Conservation (phyloP, 228 moss, liverwort and hornwort genomes). For the Sphagnum fallax region DNA sequence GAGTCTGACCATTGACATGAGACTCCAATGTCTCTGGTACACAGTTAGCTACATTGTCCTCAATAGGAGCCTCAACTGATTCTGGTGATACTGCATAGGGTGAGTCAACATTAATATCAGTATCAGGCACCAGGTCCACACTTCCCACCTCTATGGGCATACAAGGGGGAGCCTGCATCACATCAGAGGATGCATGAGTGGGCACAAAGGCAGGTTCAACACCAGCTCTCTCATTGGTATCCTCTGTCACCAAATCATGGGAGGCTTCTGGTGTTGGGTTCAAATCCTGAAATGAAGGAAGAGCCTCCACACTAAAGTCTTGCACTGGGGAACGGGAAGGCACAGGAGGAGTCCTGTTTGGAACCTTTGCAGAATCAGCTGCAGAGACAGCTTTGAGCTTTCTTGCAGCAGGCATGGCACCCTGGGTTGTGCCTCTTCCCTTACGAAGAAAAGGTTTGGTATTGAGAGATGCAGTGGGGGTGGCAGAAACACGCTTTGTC, state of each 20-base stretch:
- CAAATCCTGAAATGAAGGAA: too few relatives aligned
- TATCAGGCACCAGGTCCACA: too few relatives aligned
- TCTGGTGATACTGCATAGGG: not conserved
- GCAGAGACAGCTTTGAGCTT: slow-evolving; percentile 62
- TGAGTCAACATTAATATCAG: too few relatives aligned
- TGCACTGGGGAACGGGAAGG: too few relatives aligned
- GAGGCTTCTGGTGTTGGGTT: slow-evolving; percentile 5
- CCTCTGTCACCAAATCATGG: slow-evolving; percentile 13
- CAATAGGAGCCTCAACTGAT: not conserved
- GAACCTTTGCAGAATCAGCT: slow-evolving; percentile 14
- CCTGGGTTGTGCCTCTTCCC: slow-evolving; percentile 87
- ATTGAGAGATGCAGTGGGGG: slow-evolving; percentile 37
- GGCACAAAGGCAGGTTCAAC: slow-evolving; percentile 18
- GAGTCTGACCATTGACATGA: not conserved
- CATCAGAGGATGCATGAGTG: slow-evolving; percentile 12
- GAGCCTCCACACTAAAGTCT: too few relatives aligned
- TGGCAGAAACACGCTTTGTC: slow-evolving; percentile 35
- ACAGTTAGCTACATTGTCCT: not conserved
- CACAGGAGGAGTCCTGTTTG: too few relatives aligned
- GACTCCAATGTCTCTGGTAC: not conserved
- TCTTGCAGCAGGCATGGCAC: slow-evolving; percentile 62
- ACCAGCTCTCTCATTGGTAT: slow-evolving; percentile 15
- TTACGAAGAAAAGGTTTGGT: slow-evolving; percentile 91
- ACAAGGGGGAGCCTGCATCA: not conserved
- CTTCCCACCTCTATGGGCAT: too few relatives aligned